Percentiles rank a stretch among this genome's conserved stretches.
Evolutionary conservation across 1,284 basidiomycete genomes (phyloP).

Genomic region (Cutaneotrichosporon mucoides): DNA sequence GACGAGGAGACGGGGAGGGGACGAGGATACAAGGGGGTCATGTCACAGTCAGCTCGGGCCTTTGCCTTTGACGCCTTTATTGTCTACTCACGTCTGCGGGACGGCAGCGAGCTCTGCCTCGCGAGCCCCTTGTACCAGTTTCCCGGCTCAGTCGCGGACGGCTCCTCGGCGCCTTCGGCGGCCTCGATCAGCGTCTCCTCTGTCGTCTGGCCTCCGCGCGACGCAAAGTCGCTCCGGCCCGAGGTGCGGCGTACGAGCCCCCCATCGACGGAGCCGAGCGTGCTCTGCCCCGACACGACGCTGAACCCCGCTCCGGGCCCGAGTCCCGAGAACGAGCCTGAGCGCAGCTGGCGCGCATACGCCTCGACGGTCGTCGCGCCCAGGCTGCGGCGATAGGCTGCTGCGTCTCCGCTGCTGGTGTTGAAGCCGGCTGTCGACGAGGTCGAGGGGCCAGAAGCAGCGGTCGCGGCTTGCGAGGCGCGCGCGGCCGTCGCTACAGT

Average conservation of each 20-base stretch:
- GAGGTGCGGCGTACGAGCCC: slow-evolving; percentile 21
- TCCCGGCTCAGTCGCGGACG: slow-evolving; percentile 22
- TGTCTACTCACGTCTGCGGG: slow-evolving; percentile 33
- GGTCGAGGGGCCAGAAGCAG: too few species aligned
- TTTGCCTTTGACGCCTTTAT: neutral
- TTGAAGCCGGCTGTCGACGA: too few species aligned
- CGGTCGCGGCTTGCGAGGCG: neutral
- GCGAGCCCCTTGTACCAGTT: slow-evolving; percentile 38
- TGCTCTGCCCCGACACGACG: neutral
- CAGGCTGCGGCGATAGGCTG: slow-evolving; percentile 10
- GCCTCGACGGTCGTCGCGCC: slow-evolving; percentile 4
- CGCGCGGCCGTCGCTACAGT: slow-evolving; percentile 26
- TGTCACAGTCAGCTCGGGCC: neutral
- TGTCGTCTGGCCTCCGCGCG: slow-evolving; percentile 25
- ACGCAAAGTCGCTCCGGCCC: slow-evolving; percentile 20
- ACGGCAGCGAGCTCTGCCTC: slow-evolving; percentile 42
- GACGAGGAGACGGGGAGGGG: neutral
- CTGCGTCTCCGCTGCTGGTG: slow-evolving; percentile 10
- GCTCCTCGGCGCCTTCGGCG: slow-evolving; percentile 23
- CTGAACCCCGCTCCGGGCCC: too few species aligned
- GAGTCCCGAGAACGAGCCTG: slow-evolving; percentile 13
- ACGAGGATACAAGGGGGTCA: neutral
- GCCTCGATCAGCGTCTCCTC: slow-evolving; percentile 28
- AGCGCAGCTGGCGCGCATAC: slow-evolving; percentile 8
- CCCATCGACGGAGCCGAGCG: slow-evolving; percentile 1